phyloP scores from a whole-genome alignment of 768 basidiomycete genomes.

The Sporobolomyces roseus region DNA sequence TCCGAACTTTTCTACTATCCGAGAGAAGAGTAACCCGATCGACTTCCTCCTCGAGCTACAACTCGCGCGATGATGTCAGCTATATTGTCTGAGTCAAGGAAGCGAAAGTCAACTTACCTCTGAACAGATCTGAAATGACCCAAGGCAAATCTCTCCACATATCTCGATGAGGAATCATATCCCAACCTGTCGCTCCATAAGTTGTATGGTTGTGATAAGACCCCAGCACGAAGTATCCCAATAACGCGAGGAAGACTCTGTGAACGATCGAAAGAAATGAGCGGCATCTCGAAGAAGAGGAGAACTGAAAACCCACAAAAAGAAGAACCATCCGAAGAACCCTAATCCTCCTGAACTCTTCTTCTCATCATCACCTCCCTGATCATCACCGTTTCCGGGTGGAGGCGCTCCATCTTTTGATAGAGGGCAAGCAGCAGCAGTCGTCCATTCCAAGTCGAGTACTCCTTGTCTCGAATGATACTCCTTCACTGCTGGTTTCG shows the following conservation, averaged over 20 bases:
- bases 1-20: too few relatives aligned
- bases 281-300: not conserved
- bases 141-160: constrained; percentile 28
- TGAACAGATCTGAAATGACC: constrained; percentile 30
- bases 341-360: constrained; percentile 43
- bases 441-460: constrained; percentile 61
- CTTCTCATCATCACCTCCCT: constrained; percentile 42
- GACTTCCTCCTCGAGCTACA: constrained; percentile 14
- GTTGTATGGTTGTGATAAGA: constrained; percentile 84
- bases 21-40: constrained; percentile 20
- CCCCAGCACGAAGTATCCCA: constrained; percentile 69
- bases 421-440: constrained; percentile 59
- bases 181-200: constrained; percentile 72
- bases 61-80: not conserved
- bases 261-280: not conserved
- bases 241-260: constrained; percentile 64
- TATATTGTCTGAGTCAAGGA: not conserved
- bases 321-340: constrained; percentile 75
- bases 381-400: constrained; percentile 21
- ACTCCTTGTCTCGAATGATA: constrained; percentile 57
- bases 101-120: constrained; percentile 9
- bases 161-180: constrained; percentile 29
- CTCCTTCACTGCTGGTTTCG: constrained; percentile 57
- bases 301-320: constrained; percentile 59
- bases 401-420: constrained; percentile 45